A percentile compares a stretch with the other conserved stretches of the same genome.
Conservation (phyloP, 1,284 basidiomycete genomes). For the Trametes pubescens region DNA sequence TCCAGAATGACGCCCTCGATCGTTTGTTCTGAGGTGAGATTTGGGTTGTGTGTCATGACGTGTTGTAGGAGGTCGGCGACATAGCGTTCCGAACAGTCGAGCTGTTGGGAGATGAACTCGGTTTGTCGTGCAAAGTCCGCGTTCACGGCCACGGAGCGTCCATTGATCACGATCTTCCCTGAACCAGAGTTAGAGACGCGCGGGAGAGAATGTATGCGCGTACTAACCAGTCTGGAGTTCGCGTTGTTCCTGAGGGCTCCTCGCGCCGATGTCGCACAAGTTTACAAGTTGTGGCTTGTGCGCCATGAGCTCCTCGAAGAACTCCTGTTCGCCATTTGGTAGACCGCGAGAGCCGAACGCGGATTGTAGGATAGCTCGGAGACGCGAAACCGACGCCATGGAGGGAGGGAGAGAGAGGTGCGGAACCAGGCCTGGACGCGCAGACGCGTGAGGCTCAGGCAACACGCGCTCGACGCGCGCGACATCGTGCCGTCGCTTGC, state of each 20-base stretch:
- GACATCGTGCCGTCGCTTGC: conserved; percentile 10
- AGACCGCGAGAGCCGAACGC: conserved; percentile 49
- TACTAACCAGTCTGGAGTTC: conserved; percentile 77
- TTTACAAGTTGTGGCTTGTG: conserved; percentile 67
- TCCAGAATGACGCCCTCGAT: conserved; percentile 72
- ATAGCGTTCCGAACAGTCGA: conserved; percentile 81
- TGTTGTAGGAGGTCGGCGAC: conserved; percentile 73
- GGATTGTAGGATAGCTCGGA: conserved; percentile 52
- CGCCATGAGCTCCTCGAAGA: conserved; percentile 76
- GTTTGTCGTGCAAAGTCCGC: conserved; percentile 78
- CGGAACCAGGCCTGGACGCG: conserved; percentile 7
- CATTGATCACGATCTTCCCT: conserved; percentile 71
- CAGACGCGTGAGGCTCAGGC: conserved; percentile 21
- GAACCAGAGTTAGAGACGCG: conserved; percentile 16
- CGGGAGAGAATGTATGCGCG: background rate
- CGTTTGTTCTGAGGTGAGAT: conserved; percentile 59
- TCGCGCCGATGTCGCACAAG: conserved; percentile 69
- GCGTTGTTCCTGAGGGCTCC: conserved; percentile 68
- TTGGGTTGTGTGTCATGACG: conserved; percentile 69
- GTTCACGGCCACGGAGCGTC: conserved; percentile 70
- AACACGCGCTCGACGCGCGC: conserved; percentile 24
- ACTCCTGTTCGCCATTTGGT: conserved; percentile 69
- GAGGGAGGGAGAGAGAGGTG: conserved; percentile 23
- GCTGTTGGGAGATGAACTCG: conserved; percentile 77
- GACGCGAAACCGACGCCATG: conserved; percentile 55